phyloP scores from a whole-genome alignment of 176 grass and related monocot species.

The Phoenix roebelenii region DNA sequence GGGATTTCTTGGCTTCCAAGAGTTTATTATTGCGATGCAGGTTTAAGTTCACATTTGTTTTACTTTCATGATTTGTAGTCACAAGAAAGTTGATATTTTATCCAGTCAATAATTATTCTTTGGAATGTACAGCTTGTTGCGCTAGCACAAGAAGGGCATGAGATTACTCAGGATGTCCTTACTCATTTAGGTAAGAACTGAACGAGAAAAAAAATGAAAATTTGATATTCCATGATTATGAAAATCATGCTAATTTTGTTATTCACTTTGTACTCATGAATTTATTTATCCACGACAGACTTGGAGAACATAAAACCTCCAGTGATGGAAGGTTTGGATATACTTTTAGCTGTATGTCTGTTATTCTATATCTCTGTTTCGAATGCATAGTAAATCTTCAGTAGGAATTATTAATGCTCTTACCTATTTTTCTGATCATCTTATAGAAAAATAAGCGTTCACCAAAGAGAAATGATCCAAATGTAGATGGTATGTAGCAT shows the following conservation, averaged over 20 bases:
- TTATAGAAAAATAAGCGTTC: slow-evolving; percentile 7
- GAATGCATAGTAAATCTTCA: too few species aligned
- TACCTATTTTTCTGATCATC: neutral
- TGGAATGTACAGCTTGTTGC: slow-evolving; percentile 54
- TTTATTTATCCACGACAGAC: slow-evolving; percentile 27
- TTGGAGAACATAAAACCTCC: slow-evolving; percentile 55
- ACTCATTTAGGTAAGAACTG: slow-evolving; percentile 39
- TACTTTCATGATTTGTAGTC: neutral
- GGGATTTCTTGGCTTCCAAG: slow-evolving; percentile 64
- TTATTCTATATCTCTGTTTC: too few species aligned
- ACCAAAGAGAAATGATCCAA: neutral
- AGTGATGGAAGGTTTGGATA: slow-evolving; percentile 78
- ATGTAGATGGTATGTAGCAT: slow-evolving; percentile 6
- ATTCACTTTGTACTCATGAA: neutral
- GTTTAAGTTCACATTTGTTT: slow-evolving; percentile 11
- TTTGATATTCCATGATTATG: neutral
- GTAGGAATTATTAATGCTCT: neutral
- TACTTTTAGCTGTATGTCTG: slow-evolving; percentile 57
- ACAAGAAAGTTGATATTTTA: too few species aligned
- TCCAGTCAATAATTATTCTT: neutral
- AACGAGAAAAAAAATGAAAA: too few species aligned
- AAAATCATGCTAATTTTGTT: neutral
- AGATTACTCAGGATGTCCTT: slow-evolving; percentile 52
- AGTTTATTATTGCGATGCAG: slow-evolving; percentile 72
- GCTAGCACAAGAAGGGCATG: slow-evolving; percentile 54